Base-by-base conservation (phyloP, 2,329 filamentous ascomycete genomes). In the Claviceps sp. region DNA sequence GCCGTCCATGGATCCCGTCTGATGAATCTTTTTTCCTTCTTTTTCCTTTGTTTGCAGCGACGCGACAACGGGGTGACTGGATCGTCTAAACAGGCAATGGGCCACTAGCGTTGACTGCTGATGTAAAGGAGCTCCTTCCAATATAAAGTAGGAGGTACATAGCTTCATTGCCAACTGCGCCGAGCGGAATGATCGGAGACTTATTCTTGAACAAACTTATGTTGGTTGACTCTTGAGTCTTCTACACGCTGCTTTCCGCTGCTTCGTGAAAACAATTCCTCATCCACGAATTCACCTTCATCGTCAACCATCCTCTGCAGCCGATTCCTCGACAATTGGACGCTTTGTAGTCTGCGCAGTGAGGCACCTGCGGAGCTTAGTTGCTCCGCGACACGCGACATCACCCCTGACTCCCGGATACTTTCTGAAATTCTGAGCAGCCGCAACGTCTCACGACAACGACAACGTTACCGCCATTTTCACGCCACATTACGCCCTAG, bases 51-150 rank as follows among this genome's bases (percentile, higher is more conserved):
- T 34, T 34, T 34, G 30, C 30, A 34, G 4, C 30, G 30, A 34
- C 30, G 30, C 30, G 30, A 34, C 30, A 34, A 34, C 30, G 30
- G 9, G 30, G 30, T 34, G 30, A 34, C n/a, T 41, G n/a, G 40
- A n/a, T 41, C 40, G n/a, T 42, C 40, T 42, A 14, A 49, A 42
- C n/a, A 3, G 48, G 40, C 11, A 49, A 42, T 44, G 24, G 1
- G 5, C n/a, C 11, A 22, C 22, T 40, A 36, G 26, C 30, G 30
- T 34, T 34, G 37, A 13, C 13, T 22, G 11, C 20, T 30, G 5
- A 14, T 48, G 37, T 22, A 37, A 22, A 43, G 36, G 48, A 43
- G 48, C 48, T 37, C 48, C 48, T 49, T 49, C 48, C 48, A 22
- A 22, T 22, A 13, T 14, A 13, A 7, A 26, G 24, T 20, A 20